These are phyloP conservation scores for Boletus sp. DNA, from an alignment of 768 basidiomycete genomes.

Conservation along the genomic window DNA sequence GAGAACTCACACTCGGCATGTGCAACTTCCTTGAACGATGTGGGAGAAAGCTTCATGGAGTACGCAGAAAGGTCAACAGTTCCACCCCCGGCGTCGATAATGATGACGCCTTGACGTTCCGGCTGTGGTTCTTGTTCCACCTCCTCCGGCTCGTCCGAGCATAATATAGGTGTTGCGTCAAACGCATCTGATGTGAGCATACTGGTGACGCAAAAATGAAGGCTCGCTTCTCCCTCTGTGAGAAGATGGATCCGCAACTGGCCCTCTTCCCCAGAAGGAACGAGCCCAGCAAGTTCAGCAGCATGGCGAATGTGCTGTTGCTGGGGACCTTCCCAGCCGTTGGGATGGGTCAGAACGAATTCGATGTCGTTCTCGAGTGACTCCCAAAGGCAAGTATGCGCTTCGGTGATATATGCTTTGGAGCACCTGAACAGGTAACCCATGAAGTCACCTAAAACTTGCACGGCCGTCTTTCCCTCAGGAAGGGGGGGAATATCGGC, in stretches of 20 bases:
- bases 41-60: slow-evolving; percentile 38
- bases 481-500: slow-evolving; percentile 15
- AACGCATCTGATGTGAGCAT: slow-evolving; percentile 36
- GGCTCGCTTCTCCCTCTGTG: slow-evolving; percentile 59
- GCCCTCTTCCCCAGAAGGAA: slow-evolving; percentile 39
- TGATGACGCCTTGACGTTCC: slow-evolving; percentile 34
- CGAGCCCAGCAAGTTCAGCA: slow-evolving; percentile 47
- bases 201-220: slow-evolving; percentile 51
- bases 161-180: slow-evolving; percentile 6
- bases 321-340: slow-evolving; percentile 61
- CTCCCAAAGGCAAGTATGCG: slow-evolving; percentile 42
- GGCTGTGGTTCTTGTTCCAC: slow-evolving; percentile 10
- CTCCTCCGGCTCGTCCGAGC: slow-evolving; percentile 20
- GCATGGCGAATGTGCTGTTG: slow-evolving; percentile 54
- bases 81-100: slow-evolving; percentile 51
- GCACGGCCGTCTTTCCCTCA: slow-evolving; percentile 7
- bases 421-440: slow-evolving; percentile 43
- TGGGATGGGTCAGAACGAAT: slow-evolving; percentile 58
- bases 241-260: slow-evolving; percentile 48
- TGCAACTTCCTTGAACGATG: slow-evolving; percentile 37
- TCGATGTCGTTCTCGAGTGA: slow-evolving; percentile 42
- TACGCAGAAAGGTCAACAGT: slow-evolving; percentile 41
- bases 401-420: slow-evolving; percentile 43
- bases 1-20: slow-evolving; percentile 30
- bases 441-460: slow-evolving; percentile 41